Evolutionary conservation across 306 rosid genomes (phyloP), one percentile per base, ranked within the genome.

Genomic region (Citrullus mucosospermus): DNA sequence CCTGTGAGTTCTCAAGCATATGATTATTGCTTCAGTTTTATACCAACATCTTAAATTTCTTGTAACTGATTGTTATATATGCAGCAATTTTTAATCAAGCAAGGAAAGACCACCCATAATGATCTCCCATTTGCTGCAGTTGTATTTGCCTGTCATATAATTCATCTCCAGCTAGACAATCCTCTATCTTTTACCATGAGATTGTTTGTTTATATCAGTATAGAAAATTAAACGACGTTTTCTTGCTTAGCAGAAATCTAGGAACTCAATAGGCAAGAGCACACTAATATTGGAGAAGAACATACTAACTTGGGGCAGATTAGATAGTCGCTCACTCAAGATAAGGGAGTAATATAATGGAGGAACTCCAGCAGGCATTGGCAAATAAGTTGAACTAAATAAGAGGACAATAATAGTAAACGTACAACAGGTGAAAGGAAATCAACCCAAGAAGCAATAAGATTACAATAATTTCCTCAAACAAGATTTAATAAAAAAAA

Each of bases 1-100:
- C 99, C 99, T 54, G 99, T 95, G 60, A 87, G 94, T 83, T 76
- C 79, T 7, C 41, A 50, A 28, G 59, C 74, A 71, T 82, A 78
- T 18, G 59, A 55, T 55, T 18, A 18, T 81, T 70, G 53, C 78
- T 76, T 75, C 59, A 25, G 17, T 55, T 51, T 71, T 55, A 14
- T 46, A 46, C 57, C 53, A 6, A 22, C 32, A 22, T 72, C 59
- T 32, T 28, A 15, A 28, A 30, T 72, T 17, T 73, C 6, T 73
- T 50, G 28, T 15, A 9, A 48, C 36, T 50, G 60, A 72, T 51
- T 51, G 58, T 28, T 72, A 72, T 16, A 51, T 73, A 48, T 15
- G 61, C 61, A 28, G 15, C 44, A 51, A 73, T 73, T 51, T 50
- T 50, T 8, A 4, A 15, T 63, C 54, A 50, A 28, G 28, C 30